Evolutionary conservation across 1,139 yeast genomes (phyloP), one percentile per base, ranked within the genome.

Genomic region (Entelexis paramagnoliae): DNA sequence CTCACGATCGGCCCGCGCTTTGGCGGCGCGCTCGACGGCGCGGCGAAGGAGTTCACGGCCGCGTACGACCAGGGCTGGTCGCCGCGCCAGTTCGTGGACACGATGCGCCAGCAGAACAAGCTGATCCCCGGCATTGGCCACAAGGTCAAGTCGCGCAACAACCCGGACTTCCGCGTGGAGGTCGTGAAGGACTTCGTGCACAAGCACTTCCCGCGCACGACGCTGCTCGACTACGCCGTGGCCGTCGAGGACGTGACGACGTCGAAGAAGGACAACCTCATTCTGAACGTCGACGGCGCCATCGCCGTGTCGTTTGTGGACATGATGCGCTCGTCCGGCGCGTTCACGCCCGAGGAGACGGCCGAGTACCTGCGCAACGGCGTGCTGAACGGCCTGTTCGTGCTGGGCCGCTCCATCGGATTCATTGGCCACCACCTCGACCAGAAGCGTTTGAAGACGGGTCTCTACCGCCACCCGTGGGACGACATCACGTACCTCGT

Each of bases 161-260:
- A 72, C 65, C 75, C 75, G 49, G 75, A 72, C 57, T 70, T 69
- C 69, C 73, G 75, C 49, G 75, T 72, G 50, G 75, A 72, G 63
- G 65, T 72, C 39, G 76, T 72, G 57, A 72, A 72, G 67, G 74
- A 72, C 58, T 72, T 62, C 58, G 75, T 70, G 55, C 68, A 68
- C 64, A 68, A 71, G 64, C 64, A 71, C 64, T 72, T 72, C 69
- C 75, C 76, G 48, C 62, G 66, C 46, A 71, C 72, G 45, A 61
- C 68, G 46, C 57, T 72, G 60, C 64, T 72, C 36, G 75, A 72
- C 61, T 72, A 72, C 57, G 75, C 75, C 10, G 65, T 72, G n/a
- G 75, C 75, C 17, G 76, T 72, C 36, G 75, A 72, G 62, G 72
- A 71, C 55, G 75, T 72, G 51, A 72, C 75, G 55, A 72, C 75